Base-by-base conservation (phyloP, 768 basidiomycete genomes). In the Dictyophora rubrovolvata region DNA sequence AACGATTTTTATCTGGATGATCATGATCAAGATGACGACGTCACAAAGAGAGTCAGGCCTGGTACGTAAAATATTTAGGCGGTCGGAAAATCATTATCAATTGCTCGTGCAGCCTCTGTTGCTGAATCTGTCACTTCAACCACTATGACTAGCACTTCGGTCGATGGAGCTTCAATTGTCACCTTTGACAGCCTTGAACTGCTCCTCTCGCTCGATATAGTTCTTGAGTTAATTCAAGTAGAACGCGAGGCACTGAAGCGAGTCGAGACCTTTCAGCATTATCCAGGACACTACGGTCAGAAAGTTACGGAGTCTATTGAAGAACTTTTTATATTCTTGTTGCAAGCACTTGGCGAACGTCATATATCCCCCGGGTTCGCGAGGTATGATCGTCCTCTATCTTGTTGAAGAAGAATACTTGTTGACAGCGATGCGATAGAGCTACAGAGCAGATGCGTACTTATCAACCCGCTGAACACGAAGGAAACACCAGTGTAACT, bases 241-340 rank as follows among this genome's bases (percentile, higher is more conserved):
- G 87, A 92, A 66, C 87, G 94, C 54, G 93, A 96, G 62, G 82
- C 87, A 0, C 78, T 94, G 47, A 97, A 98, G 70, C 83, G 96
- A 12, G 85, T 91, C 1, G 93, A 99, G 67, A 92, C 86, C 1
- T 99, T 98, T 69, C 76, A 81, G 0, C 80, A 79, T 9, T 99
- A 96, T 68, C 92, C 93, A 0, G 90, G 92, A 0, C 79, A 82
- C 60, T 91, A 89, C 61, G 95, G 96, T 3, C 81, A 82, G 61
- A 84, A 89, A 2, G 93, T 99, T 1, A 76, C 85, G 33, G 93
- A 97, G 66, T 93, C 93, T 1, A 87, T 97, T 59, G 94, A 99
- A 70, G 95, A 98, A 70, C 73, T 91, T 4, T 97, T 97, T 61
- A 86, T 93, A 35, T 75, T 94, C 48, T 76, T 95, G 73, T 72